These are phyloP conservation scores for Megacollybia platyphylla DNA, from an alignment of 1,284 basidiomycete species.

Conservation along the genomic window DNA sequence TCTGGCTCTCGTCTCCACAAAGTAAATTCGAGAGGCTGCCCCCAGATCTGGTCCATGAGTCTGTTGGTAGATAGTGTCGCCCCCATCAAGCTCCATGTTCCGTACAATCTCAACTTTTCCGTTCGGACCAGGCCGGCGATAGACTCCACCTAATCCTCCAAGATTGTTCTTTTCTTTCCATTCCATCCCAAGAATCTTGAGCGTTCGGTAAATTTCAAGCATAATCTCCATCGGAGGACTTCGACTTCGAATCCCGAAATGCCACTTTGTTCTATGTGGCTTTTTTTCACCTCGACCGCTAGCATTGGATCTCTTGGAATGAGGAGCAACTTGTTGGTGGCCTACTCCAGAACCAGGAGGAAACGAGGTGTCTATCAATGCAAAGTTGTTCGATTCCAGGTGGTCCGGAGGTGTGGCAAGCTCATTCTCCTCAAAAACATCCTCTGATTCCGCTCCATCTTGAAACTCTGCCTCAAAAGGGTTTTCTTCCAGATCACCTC, in stretches of 20 bases:
- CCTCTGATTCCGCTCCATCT: slow-evolving; percentile 42
- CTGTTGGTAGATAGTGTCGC: slow-evolving; percentile 26
- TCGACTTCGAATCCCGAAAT: slow-evolving; percentile 92
- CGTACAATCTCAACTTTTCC: slow-evolving; percentile 35
- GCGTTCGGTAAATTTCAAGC: slow-evolving; percentile 93
- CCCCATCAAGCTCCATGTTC: slow-evolving; percentile 51
- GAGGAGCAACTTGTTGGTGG: slow-evolving; percentile 8
- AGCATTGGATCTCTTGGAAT: slow-evolving; percentile 28
- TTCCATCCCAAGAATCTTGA: slow-evolving; percentile 92
- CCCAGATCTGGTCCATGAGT: slow-evolving; percentile 30
- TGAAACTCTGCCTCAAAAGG: slow-evolving; percentile 70
- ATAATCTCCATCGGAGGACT: slow-evolving; percentile 99
- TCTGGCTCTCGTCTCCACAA: slow-evolving; percentile 87
- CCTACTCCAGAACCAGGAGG: slow-evolving; percentile 33
- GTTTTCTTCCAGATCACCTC: slow-evolving; percentile 52
- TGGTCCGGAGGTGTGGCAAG: slow-evolving; percentile 42
- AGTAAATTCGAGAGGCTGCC: slow-evolving; percentile 71
- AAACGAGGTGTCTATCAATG: slow-evolving; percentile 75
- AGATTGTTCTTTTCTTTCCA: slow-evolving; percentile 80
- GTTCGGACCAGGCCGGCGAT: slow-evolving; percentile 8
- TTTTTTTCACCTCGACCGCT: slow-evolving; percentile 40
- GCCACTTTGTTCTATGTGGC: slow-evolving; percentile 78
- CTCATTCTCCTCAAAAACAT: slow-evolving; percentile 46
- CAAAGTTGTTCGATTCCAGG: slow-evolving; percentile 54
- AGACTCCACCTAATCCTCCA: slow-evolving; percentile 49